These are phyloP conservation scores for Spinacia oleracea DNA, from an alignment of 179 eudicot genomes.

Conservation along the genomic window DNA sequence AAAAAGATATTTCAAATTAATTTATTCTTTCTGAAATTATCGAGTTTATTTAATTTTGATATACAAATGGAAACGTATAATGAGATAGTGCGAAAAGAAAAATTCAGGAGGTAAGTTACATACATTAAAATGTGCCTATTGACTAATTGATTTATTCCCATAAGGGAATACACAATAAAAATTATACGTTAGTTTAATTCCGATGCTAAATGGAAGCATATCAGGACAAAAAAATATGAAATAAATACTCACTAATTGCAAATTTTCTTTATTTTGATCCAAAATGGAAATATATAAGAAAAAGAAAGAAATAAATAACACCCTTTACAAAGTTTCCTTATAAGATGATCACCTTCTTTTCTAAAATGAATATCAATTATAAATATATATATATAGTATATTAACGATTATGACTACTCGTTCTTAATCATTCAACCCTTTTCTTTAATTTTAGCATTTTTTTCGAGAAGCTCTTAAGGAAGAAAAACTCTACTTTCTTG, in stretches of 20 bases:
- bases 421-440: neutral
- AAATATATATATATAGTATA: too few relatives aligned
- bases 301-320: neutral
- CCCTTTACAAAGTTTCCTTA: neutral
- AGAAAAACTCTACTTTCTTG: too few relatives aligned
- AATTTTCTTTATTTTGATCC: neutral
- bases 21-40: too few relatives aligned
- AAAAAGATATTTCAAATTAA: too few relatives aligned
- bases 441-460: neutral
- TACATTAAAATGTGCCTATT: too few relatives aligned
- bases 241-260: neutral
- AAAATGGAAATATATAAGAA: neutral
- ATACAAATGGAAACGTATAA: too few relatives aligned
- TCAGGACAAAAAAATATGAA: neutral
- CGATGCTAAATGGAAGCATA: neutral
- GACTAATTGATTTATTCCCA: too few relatives aligned
- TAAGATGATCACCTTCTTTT: neutral
- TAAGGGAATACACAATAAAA: neutral
- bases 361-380: neutral
- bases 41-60: too few relatives aligned
- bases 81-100: too few relatives aligned
- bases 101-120: too few relatives aligned
- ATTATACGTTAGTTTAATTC: neutral
- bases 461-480: neutral
- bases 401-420: neutral